Evolutionary conservation across 2,329 filamentous ascomycete species (phyloP), one percentile per base, ranked within the genome.

Genomic region (Colletotrichum simmondsii): DNA sequence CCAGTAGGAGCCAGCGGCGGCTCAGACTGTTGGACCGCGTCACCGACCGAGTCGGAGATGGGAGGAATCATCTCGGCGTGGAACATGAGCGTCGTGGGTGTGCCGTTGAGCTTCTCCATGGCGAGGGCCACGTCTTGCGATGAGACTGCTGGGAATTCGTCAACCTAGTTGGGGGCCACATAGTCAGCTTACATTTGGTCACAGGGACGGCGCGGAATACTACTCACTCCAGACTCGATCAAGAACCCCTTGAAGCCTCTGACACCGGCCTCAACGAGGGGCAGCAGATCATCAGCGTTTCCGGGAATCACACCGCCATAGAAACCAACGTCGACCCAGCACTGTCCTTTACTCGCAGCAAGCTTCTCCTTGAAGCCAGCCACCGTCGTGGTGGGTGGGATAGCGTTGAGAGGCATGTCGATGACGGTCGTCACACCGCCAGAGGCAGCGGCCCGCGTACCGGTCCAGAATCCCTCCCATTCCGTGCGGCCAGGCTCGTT

Each of bases 281-380:
- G 92, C 77, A 94, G 91, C 68, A 99, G 85, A 78, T 98, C 92
- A 12, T 89, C 83, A 3, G 92, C 90, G 80, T 99, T 99, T 2
- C 96, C 97, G 4, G 97, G 97, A 60, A 99, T 92, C 52, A 98
- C 91, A 37, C 97, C 97, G 30, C 97, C 97, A 80, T 98, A 98
- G 83, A 99, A 98, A 35, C 95, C 97, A n/a, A 98, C 95, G 78
- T 98, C 97, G 30, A 98, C 95, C 96, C 96, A 99, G 84, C 96
- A 98, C 84, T 98, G 93, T 42, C 94, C 95, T 74, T 90, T 84
- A 53, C 95, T 95, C 28, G 97, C 97, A 32, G 90, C 89, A 59
- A 98, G 87, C 87, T 99, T 99, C 85, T 95, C 93, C 74, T 93
- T 87, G 76, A 99, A 89, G 7, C 93, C 94, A 22, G 87, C 86